Base-by-base conservation (phyloP, 495 filamentous ascomycete species). In the Penicillium subrubescens region DNA sequence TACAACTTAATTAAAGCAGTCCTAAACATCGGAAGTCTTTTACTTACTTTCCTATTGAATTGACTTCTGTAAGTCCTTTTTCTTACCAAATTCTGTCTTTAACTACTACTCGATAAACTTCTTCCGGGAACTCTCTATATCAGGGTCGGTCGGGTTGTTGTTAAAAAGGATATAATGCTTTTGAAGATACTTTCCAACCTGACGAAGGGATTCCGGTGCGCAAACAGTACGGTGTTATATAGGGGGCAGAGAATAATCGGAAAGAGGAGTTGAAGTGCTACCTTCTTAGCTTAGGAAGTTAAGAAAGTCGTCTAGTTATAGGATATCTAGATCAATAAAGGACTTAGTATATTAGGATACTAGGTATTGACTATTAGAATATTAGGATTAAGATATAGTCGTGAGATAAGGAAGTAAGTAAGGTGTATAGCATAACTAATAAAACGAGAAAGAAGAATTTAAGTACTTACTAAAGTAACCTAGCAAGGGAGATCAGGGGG, bases 1-100 rank as follows among this genome's bases (percentile, higher is more conserved):
- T 33, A 55, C 60, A 29, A 67, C 60, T 48, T 67, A 44, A 27
- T 66, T 29, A 56, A 66, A 66, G 19, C 11, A 23, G 25, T 51
- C 46, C 46, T 14, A 51, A 51, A 51, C 3, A 51, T 29, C 14
- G 8, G 21, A 51, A 15, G 14, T 51, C 46, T 51, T 51, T 51
- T 51, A 17, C 46, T 51, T 51, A 25, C 25, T 51, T 23, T 51
- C n/a, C 46, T 29, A 51, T 23, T 29, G 3, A 15, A 51, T 51
- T 29, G 6, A 51, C 19, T 23, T 29, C 25, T n/a, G n/a, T n/a
- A n/a, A n/a, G n/a, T n/a, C n/a, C n/a, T n/a, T n/a, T n/a, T n/a
- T n/a, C n/a, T n/a, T 29, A 23, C 46, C 19, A 25, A 51, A 51
- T 29, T 51, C 46, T 8, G 46, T 51, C 46, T 51, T 23, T 14